A percentile compares a stretch with the other conserved stretches of the same genome.
phyloP scores from a whole-genome alignment of 352 stramenopile genomes.

The Pythium biforme region DNA sequence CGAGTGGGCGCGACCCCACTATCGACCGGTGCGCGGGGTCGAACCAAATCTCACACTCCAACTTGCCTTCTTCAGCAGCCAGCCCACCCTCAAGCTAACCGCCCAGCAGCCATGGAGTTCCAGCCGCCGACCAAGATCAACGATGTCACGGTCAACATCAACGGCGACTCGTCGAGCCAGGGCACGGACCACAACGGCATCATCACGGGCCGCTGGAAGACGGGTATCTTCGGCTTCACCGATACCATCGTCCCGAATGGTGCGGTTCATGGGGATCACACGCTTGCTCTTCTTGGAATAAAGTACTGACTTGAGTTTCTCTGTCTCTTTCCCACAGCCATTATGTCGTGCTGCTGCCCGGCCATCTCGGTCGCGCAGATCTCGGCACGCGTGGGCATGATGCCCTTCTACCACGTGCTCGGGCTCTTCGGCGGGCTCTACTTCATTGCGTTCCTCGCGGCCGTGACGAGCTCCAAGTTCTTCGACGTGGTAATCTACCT shows the following conservation, averaged over 20 bases:
- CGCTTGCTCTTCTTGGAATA: too few relatives aligned
- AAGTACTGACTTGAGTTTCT: neutral
- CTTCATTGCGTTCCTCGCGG: slow-evolving; percentile 43
- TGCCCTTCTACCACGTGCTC: slow-evolving; percentile 58
- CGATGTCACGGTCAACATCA: slow-evolving; percentile 45
- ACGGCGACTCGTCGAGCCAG: slow-evolving; percentile 29
- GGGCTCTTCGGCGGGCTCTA: slow-evolving; percentile 50
- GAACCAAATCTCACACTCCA: slow-evolving; percentile 13
- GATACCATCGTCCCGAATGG: slow-evolving; percentile 71
- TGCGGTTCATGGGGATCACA: slow-evolving; percentile 28
- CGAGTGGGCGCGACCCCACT: neutral
- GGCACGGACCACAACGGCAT: slow-evolving; percentile 70
- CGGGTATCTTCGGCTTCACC: slow-evolving; percentile 63
- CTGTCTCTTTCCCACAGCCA: slow-evolving; percentile 27
- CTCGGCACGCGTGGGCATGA: slow-evolving; percentile 52
- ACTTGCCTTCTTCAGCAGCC: slow-evolving; percentile 1
- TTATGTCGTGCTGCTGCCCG: slow-evolving; percentile 71
- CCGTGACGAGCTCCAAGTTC: slow-evolving; percentile 34
- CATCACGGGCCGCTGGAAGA: slow-evolving; percentile 75
- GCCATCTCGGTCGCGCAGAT: slow-evolving; percentile 63
- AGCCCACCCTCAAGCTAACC: neutral
- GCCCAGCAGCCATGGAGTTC: slow-evolving; percentile 45
- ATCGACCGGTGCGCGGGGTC: neutral
- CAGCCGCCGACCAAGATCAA: slow-evolving; percentile 48
- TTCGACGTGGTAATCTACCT: slow-evolving; percentile 50